These are phyloP conservation scores for Cenchrus fungigraminus DNA, from an alignment of 176 grass and related monocot genomes.

Conservation along the genomic window DNA sequence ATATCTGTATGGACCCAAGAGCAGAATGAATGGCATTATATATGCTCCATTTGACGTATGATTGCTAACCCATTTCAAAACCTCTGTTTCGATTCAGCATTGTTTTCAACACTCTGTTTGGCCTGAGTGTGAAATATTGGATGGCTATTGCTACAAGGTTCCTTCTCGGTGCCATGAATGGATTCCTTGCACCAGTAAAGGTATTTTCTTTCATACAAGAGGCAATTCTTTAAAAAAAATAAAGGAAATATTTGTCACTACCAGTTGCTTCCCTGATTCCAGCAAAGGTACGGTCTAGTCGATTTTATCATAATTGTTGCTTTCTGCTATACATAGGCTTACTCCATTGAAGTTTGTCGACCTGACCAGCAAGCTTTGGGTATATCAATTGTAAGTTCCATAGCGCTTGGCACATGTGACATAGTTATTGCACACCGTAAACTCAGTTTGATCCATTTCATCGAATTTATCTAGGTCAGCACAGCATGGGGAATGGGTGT, in stretches of 20 bases:
- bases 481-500: constrained; percentile 66
- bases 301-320: background rate
- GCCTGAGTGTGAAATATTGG: constrained; percentile 69
- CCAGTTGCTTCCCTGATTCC: background rate
- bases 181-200: constrained; percentile 63
- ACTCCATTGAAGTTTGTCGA: constrained; percentile 73
- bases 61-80: background rate
- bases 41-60: background rate
- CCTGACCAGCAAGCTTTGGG: constrained; percentile 71
- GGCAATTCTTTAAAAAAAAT: background rate
- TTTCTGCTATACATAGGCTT: constrained; percentile 41
- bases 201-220: background rate
- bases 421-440: background rate
- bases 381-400: constrained; percentile 60
- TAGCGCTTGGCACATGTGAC: background rate
- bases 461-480: constrained; percentile 40
- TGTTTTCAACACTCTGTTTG: constrained; percentile 78
- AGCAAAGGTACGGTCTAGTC: background rate
- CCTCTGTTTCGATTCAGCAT: constrained; percentile 43
- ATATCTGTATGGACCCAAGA: too few relatives aligned
- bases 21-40: background rate
- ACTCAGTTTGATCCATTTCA: constrained; percentile 23
- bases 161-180: constrained; percentile 72
- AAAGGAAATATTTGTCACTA: background rate
- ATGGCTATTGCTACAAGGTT: constrained; percentile 77